Base-by-base conservation (phyloP, 202 grass and related monocot genomes). In the Brachypodium distachyon region DNA sequence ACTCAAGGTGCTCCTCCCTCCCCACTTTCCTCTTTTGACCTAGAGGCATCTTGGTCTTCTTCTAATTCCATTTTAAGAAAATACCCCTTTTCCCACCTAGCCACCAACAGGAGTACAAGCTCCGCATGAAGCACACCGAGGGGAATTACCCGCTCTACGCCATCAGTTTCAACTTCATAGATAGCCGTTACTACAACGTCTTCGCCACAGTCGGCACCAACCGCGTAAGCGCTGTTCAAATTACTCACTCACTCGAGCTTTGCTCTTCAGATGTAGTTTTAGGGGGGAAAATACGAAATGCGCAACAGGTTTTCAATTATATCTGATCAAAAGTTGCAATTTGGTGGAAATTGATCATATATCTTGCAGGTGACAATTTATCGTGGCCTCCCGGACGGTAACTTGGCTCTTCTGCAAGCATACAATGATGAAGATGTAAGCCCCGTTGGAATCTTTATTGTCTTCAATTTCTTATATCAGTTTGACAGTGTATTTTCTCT, bases 111-210 rank as follows among this genome's bases (percentile, higher is more conserved):
- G 95, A 94, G 66, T 97, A 97, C 56, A 91, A 89, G 78, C 80
- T 88, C 25, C 90, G 82, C 85, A 93, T 85, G 66, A 91, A 83
- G 78, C 83, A 90, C 63, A 79, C 86, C 26, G 95, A 97, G 85
- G 95, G 94, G 47, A 94, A 94, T 80, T 73, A 84, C 47, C 95
- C 95, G 51, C 91, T 97, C 70, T 97, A 97, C 47, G 95, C 89
- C 72, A 97, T 97, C 79, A 81, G 77, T 41, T 98, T 98, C 80
- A 98, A 98, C 79, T 98, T 98, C 87, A 48, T 98, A 42, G 91
- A 98, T n/a, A n/a, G n/a, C 62, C 82, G 81, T 17, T 84, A 87
- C 79, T 98, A 98, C 80, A 88, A 94, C 72, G 84, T 94, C 69
- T 94, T 98, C 69, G 91, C 95, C 66, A 94, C 91, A 22, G 91